Evolutionary conservation across 2,329 filamentous ascomycete species (phyloP), one percentile per base, ranked within the genome.

Genomic region (Fusarium sp.): DNA sequence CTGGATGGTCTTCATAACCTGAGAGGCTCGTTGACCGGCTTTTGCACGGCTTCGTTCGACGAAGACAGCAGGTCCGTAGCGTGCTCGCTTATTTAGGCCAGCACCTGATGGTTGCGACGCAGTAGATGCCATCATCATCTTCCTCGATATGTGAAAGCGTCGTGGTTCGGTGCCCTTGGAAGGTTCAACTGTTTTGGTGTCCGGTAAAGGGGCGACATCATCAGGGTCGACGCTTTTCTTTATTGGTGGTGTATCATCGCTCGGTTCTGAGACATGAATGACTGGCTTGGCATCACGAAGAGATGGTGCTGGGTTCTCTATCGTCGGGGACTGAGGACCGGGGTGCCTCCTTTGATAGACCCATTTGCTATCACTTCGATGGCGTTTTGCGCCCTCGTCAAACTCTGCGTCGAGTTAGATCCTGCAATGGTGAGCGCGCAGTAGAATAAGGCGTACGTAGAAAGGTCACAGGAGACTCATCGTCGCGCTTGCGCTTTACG

Each of bases 401-500:
- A 90, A 82, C 54, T 87, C 87, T 89, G 62, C 51, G 55, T 39
- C 28, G 59, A 62, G 73, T 78, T 66, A 75, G 75, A 62, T 50
- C 24, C 48, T 41, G 63, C 55, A 18, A 24, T 54, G 50, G 48
- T 39, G 35, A 64, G 63, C 53, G 51, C 42, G 41, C 57, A 51
- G 55, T 51, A 39, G 56, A 57, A 65, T 28, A 47, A 59, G 54
- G 81, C 86, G 70, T 76, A 90, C 88, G 85, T 51, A 90, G 84
- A 74, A 88, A 89, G 59, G 87, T 85, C 56, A 90, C 86, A 7
- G 88, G 87, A 18, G 83, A 81, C 65, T 88, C 85, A 22, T 86
- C 86, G 56, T 85, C 85, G 44, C 87, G 86, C 81, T 90, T 90
- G 76, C 89, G 88, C 84, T 90, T 90, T 72, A 91, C 86, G 64